Conservation (phyloP, 306 rosid species). For the Ormosia emarginata region DNA sequence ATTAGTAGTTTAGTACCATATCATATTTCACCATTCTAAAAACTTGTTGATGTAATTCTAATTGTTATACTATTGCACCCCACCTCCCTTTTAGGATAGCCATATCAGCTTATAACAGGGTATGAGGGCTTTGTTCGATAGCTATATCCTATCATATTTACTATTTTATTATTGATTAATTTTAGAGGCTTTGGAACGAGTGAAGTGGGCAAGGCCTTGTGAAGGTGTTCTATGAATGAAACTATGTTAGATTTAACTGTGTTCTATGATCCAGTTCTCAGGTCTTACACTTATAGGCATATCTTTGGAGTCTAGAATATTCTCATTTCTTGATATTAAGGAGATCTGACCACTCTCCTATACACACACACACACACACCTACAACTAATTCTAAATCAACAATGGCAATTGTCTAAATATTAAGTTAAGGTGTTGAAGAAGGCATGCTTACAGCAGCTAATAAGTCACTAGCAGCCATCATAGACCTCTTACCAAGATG, state of each 20-base stretch:
- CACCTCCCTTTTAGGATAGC: not conserved
- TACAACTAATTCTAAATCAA: too few relatives aligned
- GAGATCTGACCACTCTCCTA: too few relatives aligned
- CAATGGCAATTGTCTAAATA: too few relatives aligned
- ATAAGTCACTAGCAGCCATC: too few relatives aligned
- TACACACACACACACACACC: too few relatives aligned
- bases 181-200: not conserved
- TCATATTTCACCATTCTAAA: not conserved
- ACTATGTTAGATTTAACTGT: not conserved
- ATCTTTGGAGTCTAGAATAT: too few relatives aligned
- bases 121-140: not conserved
- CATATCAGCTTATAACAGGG: not conserved
- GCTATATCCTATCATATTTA: not conserved
- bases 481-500: too few relatives aligned
- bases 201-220: not conserved
- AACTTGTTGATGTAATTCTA: not conserved
- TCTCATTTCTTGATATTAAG: too few relatives aligned
- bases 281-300: too few relatives aligned
- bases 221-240: not conserved
- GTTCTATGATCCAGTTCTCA: too few relatives aligned
- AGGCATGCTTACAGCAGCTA: too few relatives aligned
- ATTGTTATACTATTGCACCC: not conserved
- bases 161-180: not conserved
- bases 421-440: too few relatives aligned
- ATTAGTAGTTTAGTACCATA: not conserved